Conservation (phyloP, 306 rosid genomes). For the Vigna angularis region DNA sequence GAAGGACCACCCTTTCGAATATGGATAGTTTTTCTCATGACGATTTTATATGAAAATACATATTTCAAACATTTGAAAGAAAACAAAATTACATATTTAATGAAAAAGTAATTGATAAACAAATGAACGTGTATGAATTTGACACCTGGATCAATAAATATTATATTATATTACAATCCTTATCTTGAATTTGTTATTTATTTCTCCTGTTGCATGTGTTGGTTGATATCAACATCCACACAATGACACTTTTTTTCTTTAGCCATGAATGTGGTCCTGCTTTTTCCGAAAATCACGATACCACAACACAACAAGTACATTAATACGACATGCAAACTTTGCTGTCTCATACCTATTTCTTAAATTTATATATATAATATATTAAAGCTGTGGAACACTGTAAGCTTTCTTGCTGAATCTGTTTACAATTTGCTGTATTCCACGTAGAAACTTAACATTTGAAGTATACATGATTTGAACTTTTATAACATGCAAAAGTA, state of each 20-base stretch:
- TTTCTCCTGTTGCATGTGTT: slow-evolving; percentile 31
- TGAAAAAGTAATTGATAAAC: neutral
- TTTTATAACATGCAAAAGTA: neutral
- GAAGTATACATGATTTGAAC: neutral
- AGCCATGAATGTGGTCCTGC: slow-evolving; percentile 25
- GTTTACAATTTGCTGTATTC: slow-evolving; percentile 9
- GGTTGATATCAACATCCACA: neutral
- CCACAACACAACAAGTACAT: slow-evolving; percentile 6
- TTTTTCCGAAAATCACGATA: slow-evolving; percentile 34
- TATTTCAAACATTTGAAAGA: too few relatives aligned
- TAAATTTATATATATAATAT: too few relatives aligned
- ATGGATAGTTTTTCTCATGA: too few relatives aligned
- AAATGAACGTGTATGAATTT: neutral
- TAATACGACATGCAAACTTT: slow-evolving; percentile 13
- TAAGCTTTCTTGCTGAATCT: slow-evolving; percentile 6
- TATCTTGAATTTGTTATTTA: neutral
- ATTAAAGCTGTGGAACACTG: slow-evolving; percentile 19
- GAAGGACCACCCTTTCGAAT: too few relatives aligned
- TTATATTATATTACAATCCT: neutral
- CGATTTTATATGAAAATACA: too few relatives aligned
- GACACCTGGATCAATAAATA: neutral
- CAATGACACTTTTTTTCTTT: slow-evolving; percentile 3
- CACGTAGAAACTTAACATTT: neutral
- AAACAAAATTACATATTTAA: too few relatives aligned
- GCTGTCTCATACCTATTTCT: slow-evolving; percentile 20